Base-by-base conservation (phyloP, 257 asterid genomes). In the Solanum appendiculatum region DNA sequence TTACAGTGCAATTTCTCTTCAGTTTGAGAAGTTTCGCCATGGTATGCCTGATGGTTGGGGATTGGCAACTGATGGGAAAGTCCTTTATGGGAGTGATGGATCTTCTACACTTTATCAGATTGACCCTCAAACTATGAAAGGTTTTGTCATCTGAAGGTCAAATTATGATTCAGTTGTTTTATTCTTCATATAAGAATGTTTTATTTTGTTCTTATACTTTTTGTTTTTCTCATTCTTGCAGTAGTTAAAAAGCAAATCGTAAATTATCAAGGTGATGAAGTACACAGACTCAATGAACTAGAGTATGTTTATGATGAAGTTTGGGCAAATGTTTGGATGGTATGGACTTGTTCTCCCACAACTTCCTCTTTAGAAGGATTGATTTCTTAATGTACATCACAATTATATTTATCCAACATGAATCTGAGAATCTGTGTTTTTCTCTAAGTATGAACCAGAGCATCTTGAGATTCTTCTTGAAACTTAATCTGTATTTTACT, bases 1-100 rank as follows among this genome's bases (percentile, higher is more conserved):
- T 80, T 46, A 46, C 18, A 15, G 84, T 80, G 56, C 10, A 37
- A 27, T 80, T 48, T 87, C 73, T 82, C 69, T 91, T 89, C 96
- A 95, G 99, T 87, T 91, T 89, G 88, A 83, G 86, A 90, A 83
- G 77, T 97, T 96, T 85, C 87, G 89, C 51, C 94, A 94, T 90
- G 93, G 89, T 66, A 97, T 97, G 99, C 86, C 91, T 75, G 99
- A 97, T 92, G 99, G 99, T 60, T 97, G 99, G 99, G 99, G 99
- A 34, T 90, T 96, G 94, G 96, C 99, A 87, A 97, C 98, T 66
- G 94, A 97, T 87, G 99, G 95, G 74, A 89, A 92, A 88, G 81
- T 93, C 87, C 31, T 97, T 87, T 96, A 91, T 88, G 99, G 99
- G 86, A 93, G 93, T 85, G 99, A 96, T 91, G 99, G 99, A 90